phyloP scores from a whole-genome alignment of 345 rosid species.

The Hevea brasiliensis region DNA sequence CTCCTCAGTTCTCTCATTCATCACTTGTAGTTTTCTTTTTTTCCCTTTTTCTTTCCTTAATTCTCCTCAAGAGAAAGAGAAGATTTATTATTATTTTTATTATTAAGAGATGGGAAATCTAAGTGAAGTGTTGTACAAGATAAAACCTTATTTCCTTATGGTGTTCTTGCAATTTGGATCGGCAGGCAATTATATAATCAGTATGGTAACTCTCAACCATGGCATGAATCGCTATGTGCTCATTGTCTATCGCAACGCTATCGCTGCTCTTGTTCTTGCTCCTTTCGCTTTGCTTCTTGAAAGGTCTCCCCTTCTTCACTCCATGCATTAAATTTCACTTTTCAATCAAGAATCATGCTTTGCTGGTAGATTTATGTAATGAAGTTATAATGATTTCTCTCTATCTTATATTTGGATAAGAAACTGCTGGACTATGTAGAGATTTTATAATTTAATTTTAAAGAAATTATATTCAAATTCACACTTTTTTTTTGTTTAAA shows the following conservation, averaged over 20 bases:
- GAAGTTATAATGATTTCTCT: no score
- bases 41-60: not conserved
- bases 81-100: no score
- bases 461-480: no score
- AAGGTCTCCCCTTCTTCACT: conserved; percentile 20
- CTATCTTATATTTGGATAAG: no score
- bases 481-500: no score
- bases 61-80: not conserved
- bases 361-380: no score
- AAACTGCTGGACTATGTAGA: no score
- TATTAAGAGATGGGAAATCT: not conserved
- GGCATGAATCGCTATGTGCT: conserved; percentile 80
- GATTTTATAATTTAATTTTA: no score
- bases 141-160: conserved; percentile 67
- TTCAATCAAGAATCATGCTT: no score
- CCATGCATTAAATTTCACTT: no score
- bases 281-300: conserved; percentile 77
- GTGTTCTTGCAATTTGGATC: conserved; percentile 64
- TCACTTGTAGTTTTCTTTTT: not conserved
- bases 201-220: conserved; percentile 55
- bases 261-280: conserved; percentile 70
- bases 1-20: not conserved
- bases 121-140: not conserved
- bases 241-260: conserved; percentile 65
- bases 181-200: conserved; percentile 65